Percentiles rank a stretch among this genome's conserved stretches.
Evolutionary conservation across 306 rosid genomes (phyloP).

Genomic region (Trifolium pratense): DNA sequence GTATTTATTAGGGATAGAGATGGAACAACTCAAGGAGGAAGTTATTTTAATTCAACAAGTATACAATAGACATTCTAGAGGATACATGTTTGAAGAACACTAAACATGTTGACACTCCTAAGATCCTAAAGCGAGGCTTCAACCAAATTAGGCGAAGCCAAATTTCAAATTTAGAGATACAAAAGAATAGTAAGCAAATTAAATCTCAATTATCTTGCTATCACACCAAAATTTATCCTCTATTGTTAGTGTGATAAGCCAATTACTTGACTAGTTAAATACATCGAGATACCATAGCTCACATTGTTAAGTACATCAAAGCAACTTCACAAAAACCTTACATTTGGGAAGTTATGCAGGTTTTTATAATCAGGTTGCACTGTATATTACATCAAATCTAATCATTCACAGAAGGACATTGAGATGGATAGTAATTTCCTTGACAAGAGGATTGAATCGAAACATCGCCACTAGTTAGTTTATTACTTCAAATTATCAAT

Average conservation of each 20-base stretch:
- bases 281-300: not conserved
- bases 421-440: no score
- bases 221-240: not conserved
- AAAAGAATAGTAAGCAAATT: not conserved
- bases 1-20: not conserved
- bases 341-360: not conserved
- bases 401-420: not conserved
- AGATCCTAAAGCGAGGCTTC: slow-evolving; percentile 13
- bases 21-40: not conserved
- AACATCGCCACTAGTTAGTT: no score
- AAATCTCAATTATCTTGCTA: not conserved
- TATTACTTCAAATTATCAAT: no score
- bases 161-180: not conserved
- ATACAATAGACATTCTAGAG: slow-evolving; percentile 3
- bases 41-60: not conserved
- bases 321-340: not conserved
- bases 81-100: not conserved
- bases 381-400: not conserved
- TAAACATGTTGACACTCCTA: not conserved
- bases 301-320: not conserved
- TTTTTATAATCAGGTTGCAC: not conserved
- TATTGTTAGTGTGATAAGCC: not conserved
- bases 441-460: no score
- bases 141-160: not conserved
- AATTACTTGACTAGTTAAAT: not conserved